Percentiles rank a stretch among this genome's conserved stretches.
Evolutionary conservation across 2,329 filamentous ascomycete genomes (phyloP).

Genomic region (Cladosporium colombiae): DNA sequence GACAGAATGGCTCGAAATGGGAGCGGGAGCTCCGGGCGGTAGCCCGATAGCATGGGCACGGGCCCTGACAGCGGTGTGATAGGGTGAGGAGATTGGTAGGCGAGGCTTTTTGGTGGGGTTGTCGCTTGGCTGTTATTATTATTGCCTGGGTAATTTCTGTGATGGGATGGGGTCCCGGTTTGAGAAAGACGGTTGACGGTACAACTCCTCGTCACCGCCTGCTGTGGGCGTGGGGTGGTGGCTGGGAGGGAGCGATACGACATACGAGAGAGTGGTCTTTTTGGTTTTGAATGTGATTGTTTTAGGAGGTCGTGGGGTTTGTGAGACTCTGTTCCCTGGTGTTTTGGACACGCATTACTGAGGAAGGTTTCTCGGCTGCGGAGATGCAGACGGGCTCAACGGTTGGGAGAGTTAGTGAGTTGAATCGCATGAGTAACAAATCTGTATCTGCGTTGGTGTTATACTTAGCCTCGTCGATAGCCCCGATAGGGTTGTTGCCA

Average conservation of each 20-base stretch:
- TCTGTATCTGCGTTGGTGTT: background rate
- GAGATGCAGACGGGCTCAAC: constrained; percentile 5
- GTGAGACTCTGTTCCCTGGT: background rate
- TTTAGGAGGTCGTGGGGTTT: background rate
- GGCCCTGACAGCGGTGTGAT: constrained; percentile 6
- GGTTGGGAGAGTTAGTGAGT: background rate
- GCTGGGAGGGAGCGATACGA: background rate
- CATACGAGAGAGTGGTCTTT: background rate
- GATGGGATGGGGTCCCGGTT: background rate
- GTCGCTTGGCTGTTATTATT: background rate
- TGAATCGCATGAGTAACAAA: background rate
- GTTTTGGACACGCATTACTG: background rate
- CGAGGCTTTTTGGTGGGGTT: background rate
- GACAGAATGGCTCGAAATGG: background rate
- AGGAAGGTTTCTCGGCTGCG: constrained; percentile 14
- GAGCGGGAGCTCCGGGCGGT: background rate
- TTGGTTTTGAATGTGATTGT: background rate
- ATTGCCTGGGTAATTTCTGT: background rate
- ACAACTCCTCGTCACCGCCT: background rate
- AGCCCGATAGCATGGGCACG: constrained; percentile 7
- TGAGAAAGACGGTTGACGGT: background rate
- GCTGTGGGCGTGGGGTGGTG: background rate
- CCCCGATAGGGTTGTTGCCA: background rate
- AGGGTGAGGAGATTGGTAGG: background rate
- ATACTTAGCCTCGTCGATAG: background rate